phyloP scores from a whole-genome alignment of 495 filamentous ascomycete species.

The Oidiodendron maius region DNA sequence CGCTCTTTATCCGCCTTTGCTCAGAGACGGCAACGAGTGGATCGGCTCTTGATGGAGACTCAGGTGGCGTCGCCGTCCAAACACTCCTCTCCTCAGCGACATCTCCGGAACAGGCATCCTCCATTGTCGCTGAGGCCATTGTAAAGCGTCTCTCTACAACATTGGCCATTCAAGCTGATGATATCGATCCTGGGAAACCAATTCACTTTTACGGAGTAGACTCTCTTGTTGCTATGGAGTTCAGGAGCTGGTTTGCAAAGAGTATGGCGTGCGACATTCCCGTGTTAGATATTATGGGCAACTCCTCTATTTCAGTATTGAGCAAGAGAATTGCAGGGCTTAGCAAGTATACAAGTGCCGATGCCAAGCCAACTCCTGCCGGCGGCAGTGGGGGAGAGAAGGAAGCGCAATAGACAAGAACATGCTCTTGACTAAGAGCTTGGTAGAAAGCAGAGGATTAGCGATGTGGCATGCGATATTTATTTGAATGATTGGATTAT shows the following conservation, averaged over 20 bases:
- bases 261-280: conserved; percentile 34
- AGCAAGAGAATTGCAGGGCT: neutral
- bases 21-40: neutral
- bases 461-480: too few species aligned
- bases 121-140: conserved; percentile 26
- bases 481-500: too few species aligned
- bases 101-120: conserved; percentile 16
- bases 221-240: conserved; percentile 48
- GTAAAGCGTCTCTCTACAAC: conserved; percentile 26
- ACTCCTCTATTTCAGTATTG: neutral
- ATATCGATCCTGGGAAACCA: conserved; percentile 24
- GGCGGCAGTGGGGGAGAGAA: too few species aligned
- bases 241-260: conserved; percentile 44
- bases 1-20: neutral
- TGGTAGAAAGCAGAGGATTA: too few species aligned
- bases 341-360: neutral
- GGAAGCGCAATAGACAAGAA: too few species aligned
- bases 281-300: conserved; percentile 41
- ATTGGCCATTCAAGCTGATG: conserved; percentile 14
- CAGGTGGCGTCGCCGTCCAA: neutral
- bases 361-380: too few species aligned
- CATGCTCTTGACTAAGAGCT: too few species aligned
- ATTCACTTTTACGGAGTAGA: conserved; percentile 35
- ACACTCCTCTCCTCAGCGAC: neutral
- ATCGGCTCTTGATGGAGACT: neutral